Base-by-base conservation (phyloP, 352 stramenopile genomes). In the Phytophthora ohioensis region DNA sequence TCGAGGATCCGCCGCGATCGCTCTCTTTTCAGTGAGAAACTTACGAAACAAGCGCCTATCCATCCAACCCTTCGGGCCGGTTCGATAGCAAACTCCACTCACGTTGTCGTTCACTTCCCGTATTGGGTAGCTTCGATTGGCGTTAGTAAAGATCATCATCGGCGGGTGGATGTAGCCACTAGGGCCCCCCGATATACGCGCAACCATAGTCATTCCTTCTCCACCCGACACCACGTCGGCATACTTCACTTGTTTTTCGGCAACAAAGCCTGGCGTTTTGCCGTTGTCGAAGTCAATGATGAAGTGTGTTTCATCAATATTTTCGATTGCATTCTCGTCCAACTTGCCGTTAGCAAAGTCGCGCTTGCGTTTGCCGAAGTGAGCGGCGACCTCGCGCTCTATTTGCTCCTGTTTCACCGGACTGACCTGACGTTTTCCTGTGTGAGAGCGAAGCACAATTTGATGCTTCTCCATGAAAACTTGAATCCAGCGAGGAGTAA, bases 381-480 rank as follows among this genome's bases (percentile, higher is more conserved):
- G 35, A 10, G 35, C 6, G 10, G 35, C 10, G 10, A 39, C 35
- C 0, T 10, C 10, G 35, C 35, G 35, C 10, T 39, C 35, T 3
- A 39, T 39, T 39, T 39, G 35, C 6, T 6, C 35, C 10, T 39
- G 35, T 10, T 39, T 39, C 35, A 11, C 35, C 10, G 35, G 35
- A 39, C 35, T 2, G 35, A 39, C 35, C 10, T 39, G 35, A 39
- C 35, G 35, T 34, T 57, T 39, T 8, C 61, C 48, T 43, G 17
- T 48, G 12, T 58, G 52, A 6, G 38, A 43, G 5, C 52, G 47
- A 10, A 68, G 9, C 3, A 68, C 42, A n/a, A 53, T 73, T 7
- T 42, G 21, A 17, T 73, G 12, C 27, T 43, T 53, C 27, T 73
- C 51, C 57, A 67, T 67, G 17, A 64, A 73, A 1, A 13, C 11